Base-by-base conservation (phyloP, 2,329 filamentous ascomycete genomes). In the Aspergillus udagawae region DNA sequence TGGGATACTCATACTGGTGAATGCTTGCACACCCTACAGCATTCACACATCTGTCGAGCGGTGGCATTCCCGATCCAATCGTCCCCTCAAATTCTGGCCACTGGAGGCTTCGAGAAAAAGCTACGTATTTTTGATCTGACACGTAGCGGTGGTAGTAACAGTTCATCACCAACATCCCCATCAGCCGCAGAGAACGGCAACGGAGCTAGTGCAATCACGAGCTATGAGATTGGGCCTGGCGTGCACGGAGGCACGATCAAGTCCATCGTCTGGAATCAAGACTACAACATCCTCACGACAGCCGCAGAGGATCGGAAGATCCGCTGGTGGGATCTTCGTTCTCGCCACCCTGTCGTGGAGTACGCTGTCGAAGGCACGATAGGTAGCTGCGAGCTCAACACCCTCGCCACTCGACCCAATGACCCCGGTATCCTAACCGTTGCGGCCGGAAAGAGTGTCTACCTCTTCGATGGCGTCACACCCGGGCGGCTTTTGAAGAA, bases 1-100 rank as follows among this genome's bases (percentile, higher is more conserved):
- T 99, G 95, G 94, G 92, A 99, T 69, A 96, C 94, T 0, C 90
- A 95, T 69, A 94, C 90, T 0, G 95, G 95, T 67, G 92, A 97
- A 77, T 86, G 90, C 51, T 82, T 96, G 45, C 89, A 89, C 69
- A 92, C 91, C 3, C 83, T 99, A 38, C 87, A 93, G 70, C 94
- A 99, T 74, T 86, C 92, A 63, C 94, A 99, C 75, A 97, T 99
- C 63, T 94, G 97, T 60, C 91, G 94, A 62, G 90, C 93, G 42
- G 86, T 97, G 60, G 92, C 94, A 10, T 97, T 97, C 67, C 89
- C 91, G 2, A 86, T 89, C 47, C 89, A 93, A 65, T 84, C 87
- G 54, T 87, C 86, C 23, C 89, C 90, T n/a, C 87, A 82, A 60
- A 80, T 96, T 55, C 81, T 99, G 28, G 94, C 93, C 5, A 97